A percentile compares a stretch with the other conserved stretches of the same genome.
phyloP scores from a whole-genome alignment of 192 early-diverging fungal genomes.

The Kappamyces sp. region DNA sequence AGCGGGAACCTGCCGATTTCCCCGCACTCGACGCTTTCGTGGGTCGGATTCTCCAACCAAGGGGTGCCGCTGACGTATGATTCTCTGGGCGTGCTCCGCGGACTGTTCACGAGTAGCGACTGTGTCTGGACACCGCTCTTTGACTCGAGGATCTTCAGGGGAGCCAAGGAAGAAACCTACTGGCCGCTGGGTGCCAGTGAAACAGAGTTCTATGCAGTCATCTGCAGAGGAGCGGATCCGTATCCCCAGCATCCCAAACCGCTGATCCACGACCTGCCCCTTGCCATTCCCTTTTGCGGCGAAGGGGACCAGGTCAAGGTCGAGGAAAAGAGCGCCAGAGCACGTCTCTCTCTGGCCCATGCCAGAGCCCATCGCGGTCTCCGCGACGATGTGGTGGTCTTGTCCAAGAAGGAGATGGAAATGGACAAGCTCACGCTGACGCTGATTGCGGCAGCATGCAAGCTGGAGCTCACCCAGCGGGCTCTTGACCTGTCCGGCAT shows the following conservation, averaged over 20 bases:
- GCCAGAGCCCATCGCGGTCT: slow-evolving; percentile 33
- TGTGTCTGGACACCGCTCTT: slow-evolving; percentile 78
- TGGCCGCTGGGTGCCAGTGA: slow-evolving; percentile 85
- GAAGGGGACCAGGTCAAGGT: slow-evolving; percentile 32
- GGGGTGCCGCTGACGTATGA: slow-evolving; percentile 74
- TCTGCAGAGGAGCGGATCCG: slow-evolving; percentile 58
- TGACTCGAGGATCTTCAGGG: slow-evolving; percentile 44
- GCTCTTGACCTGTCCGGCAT: slow-evolving; percentile 71
- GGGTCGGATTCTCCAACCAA: slow-evolving; percentile 82
- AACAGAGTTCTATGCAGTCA: slow-evolving; percentile 63
- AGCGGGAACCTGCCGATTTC: slow-evolving; percentile 61
- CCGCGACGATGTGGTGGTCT: slow-evolving; percentile 26
- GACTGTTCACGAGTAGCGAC: slow-evolving; percentile 65
- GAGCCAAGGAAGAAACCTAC: slow-evolving; percentile 52
- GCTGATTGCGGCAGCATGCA: slow-evolving; percentile 75
- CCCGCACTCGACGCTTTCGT: slow-evolving; percentile 54
- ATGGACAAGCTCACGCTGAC: slow-evolving; percentile 76
- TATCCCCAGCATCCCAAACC: slow-evolving; percentile 70
- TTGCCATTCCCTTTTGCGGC: slow-evolving; percentile 62
- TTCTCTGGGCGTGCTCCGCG: slow-evolving; percentile 66
- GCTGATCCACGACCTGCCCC: slow-evolving; percentile 53
- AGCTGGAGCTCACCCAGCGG: slow-evolving; percentile 65
- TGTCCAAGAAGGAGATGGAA: slow-evolving; percentile 53
- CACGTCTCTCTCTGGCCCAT: slow-evolving; percentile 54
- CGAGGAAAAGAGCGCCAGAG: slow-evolving; percentile 31